Evolutionary conservation across 1,139 yeast genomes (phyloP), one percentile per base, ranked within the genome.

Genomic region (Scheffersomyces stambukii): DNA sequence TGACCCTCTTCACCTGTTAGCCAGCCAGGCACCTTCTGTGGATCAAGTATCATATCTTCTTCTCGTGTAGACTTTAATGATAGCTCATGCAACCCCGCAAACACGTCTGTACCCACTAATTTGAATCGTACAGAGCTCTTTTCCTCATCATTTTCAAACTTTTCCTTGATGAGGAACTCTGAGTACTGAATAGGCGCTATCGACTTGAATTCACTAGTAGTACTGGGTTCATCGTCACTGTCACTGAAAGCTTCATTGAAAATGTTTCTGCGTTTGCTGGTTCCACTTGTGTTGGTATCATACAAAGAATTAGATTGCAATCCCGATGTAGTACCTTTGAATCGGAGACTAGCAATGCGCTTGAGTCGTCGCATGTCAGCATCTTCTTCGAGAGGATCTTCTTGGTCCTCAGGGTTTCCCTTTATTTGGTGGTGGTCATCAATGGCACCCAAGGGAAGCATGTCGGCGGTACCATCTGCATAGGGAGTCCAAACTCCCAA

Each of bases 1-100:
- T 50, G 48, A 1, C 79, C 83, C 40, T 78, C 81, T 48, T 83
- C 91, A 2, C 95, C 95, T 2, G 94, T 79, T 23, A 85, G 50
- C 89, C 89, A 85, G 12, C 74, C 68, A 0, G 95, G 95, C 16
- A 83, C 54, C 1, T 47, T 60, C 10, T 61, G 56, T 1, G 83
- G 73, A 42, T 82, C 70, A 3, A 80, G 48, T 0, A 68, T 45
- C 25, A 72, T 75, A 10, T 59, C 44, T 4, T 63, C 43, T 12
- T 44, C 36, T 12, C 52, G 50, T 1, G 43, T 32, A 2, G 57
- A 43, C 10, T 25, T 23, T 1, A 54, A 76, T n/a, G 88, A 75
- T 20, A 85, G 59, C 42, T 82, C 80, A 49, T 83, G 88, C 23
- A 86, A 46, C 0, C 95, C 96, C 2, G 76, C 94, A 65, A 79